Conservation (phyloP, 805 yeast species). For the Ogataea saltuana region DNA sequence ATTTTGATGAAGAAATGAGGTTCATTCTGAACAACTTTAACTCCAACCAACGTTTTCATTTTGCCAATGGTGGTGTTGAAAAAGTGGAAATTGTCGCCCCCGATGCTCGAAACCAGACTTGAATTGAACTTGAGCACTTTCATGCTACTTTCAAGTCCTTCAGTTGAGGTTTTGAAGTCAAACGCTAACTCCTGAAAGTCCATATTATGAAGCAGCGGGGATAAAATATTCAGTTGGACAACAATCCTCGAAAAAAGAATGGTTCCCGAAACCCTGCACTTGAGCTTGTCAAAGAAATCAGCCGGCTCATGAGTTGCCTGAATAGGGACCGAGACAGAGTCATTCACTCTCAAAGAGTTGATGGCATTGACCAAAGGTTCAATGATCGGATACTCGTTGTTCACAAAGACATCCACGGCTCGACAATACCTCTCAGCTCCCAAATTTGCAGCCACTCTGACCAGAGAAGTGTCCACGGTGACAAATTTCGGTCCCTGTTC, state of each 20-base stretch:
- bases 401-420: slow-evolving; percentile 23
- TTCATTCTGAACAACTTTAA: not conserved
- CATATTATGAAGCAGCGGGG: slow-evolving; percentile 22
- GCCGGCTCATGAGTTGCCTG: too few relatives aligned
- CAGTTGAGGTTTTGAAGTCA: slow-evolving; percentile 14
- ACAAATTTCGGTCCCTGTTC: slow-evolving; percentile 26
- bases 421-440: slow-evolving; percentile 26
- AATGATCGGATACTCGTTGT: slow-evolving; percentile 28
- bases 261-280: slow-evolving; percentile 7
- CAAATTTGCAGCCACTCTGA: slow-evolving; percentile 19
- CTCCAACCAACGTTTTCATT: slow-evolving; percentile 8
- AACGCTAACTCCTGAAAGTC: slow-evolving; percentile 15
- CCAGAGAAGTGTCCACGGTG: slow-evolving; percentile 16
- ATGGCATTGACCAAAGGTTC: slow-evolving; percentile 19
- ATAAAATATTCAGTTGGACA: slow-evolving; percentile 15
- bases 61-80: slow-evolving; percentile 10
- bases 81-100: slow-evolving; percentile 12
- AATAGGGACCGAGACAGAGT: not conserved
- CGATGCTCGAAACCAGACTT: slow-evolving; percentile 11
- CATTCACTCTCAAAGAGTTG: not conserved
- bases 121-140: slow-evolving; percentile 11
- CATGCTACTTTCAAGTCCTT: slow-evolving; percentile 12
- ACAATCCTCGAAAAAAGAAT: slow-evolving; percentile 12
- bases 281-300: slow-evolving; percentile 4
- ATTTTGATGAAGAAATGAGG: slow-evolving; percentile 9